These are phyloP conservation scores for Cyclotella sp. DNA, from an alignment of 108 stramenopile species.

Conservation along the genomic window DNA sequence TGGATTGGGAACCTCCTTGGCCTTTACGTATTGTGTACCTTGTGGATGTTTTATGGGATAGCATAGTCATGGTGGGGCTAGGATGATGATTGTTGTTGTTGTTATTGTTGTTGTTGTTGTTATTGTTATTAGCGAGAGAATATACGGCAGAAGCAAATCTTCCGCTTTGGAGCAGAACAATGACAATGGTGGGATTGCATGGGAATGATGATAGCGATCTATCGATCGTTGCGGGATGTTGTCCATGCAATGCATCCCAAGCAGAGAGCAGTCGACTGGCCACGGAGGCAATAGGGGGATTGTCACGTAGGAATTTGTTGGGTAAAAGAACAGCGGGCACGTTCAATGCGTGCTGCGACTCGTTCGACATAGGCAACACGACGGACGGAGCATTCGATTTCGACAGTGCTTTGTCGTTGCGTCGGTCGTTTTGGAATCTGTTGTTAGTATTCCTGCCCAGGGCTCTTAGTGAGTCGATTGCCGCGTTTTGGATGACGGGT, in stretches of 20 bases:
- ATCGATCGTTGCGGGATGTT: background rate
- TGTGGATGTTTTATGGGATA: conserved; percentile 66
- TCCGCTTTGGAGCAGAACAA: conserved; percentile 72
- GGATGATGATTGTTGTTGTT: conserved; percentile 7
- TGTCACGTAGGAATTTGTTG: conserved; percentile 29
- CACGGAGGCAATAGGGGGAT: conserved; percentile 28
- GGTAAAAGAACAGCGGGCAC: conserved; percentile 41
- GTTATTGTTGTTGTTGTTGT: conserved; percentile 12
- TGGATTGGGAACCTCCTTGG: conserved; percentile 87
- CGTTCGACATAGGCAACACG: conserved; percentile 17
- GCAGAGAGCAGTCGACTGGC: conserved; percentile 19
- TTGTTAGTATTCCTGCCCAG: background rate
- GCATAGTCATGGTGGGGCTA: conserved; percentile 42
- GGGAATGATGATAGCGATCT: background rate
- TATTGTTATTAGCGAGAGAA: background rate
- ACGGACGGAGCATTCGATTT: conserved; percentile 37
- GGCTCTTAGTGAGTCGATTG: background rate
- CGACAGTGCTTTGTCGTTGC: conserved; percentile 16
- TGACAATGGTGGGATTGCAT: conserved; percentile 49
- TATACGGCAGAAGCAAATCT: conserved; percentile 77
- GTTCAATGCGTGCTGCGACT: conserved; percentile 8
- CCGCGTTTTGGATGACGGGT: no score
- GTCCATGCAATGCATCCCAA: conserved; percentile 28
- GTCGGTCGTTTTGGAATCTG: conserved; percentile 2
- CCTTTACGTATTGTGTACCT: conserved; percentile 88